Evolutionary conservation across 306 rosid genomes (phyloP).

Genomic region (Quercus mongolica): DNA sequence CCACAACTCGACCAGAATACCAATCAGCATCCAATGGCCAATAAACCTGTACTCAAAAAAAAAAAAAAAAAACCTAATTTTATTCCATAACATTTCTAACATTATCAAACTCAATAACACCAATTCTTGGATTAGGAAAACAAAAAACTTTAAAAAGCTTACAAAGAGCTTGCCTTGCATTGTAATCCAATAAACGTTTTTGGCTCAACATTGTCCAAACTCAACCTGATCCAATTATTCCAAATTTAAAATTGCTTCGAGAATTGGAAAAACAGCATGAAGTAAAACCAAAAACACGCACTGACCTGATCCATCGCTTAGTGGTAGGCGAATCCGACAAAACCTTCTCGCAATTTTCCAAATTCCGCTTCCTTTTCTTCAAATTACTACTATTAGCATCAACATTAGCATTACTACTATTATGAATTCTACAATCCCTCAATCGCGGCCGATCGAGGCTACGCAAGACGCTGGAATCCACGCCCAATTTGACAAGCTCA

Average conservation of each 20-base stretch:
- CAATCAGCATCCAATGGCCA: slow-evolving; percentile 94
- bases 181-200: slow-evolving; percentile 70
- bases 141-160: slow-evolving; percentile 14
- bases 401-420: background rate
- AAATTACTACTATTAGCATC: slow-evolving; percentile 11
- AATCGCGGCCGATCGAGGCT: slow-evolving; percentile 57
- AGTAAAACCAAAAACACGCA: background rate
- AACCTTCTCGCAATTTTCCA: slow-evolving; percentile 33
- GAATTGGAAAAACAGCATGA: background rate
- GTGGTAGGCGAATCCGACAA: slow-evolving; percentile 42
- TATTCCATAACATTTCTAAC: slow-evolving; percentile 5
- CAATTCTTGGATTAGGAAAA: background rate
- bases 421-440: slow-evolving; percentile 65
- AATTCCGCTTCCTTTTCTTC: slow-evolving; percentile 37
- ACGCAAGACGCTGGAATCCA: slow-evolving; percentile 49
- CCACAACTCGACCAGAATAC: slow-evolving; percentile 60
- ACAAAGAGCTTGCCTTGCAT: slow-evolving; percentile 81
- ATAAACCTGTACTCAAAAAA: slow-evolving; percentile 59
- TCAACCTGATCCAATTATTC: slow-evolving; percentile 50
- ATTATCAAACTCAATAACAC: slow-evolving; percentile 9
- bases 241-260: background rate
- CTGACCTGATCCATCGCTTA: slow-evolving; percentile 82
- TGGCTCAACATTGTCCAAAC: slow-evolving; percentile 60
- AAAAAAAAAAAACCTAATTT: background rate
- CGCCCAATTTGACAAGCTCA: slow-evolving; percentile 71